Evolutionary conservation across 2,329 filamentous ascomycete genomes (phyloP), one percentile per base, ranked within the genome.

Genomic region (Pseudogymnoascus sp.): DNA sequence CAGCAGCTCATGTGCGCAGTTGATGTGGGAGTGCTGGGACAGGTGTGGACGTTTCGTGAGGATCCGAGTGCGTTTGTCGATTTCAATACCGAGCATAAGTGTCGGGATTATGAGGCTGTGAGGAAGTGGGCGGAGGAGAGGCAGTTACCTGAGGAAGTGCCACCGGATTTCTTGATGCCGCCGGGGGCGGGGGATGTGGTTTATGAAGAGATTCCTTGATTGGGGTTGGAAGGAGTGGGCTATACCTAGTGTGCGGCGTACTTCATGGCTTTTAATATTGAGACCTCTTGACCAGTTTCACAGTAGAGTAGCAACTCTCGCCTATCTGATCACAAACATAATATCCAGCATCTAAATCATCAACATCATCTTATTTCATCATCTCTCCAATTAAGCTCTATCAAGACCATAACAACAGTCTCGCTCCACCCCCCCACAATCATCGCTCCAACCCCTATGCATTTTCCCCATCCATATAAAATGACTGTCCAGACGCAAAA

Each of bases 1-100:
- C 81, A 85, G 69, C 79, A 84, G 62, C 73, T 85, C 11, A 85
- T 84, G 80, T 85, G 82, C 69, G 79, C 75, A 2, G 74, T 79
- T 0, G 81, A 84, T 64, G 76, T 80, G 7, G 82, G 80, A 2
- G 76, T 85, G 1, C 73, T 84, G 0, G 81, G 81, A 1, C 81
- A 84, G 66, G 74, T 84, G 8, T 85, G 82, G 82, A 79, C 79
- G 68, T 76, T 82, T 39, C 69, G 68, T n/a, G 66, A 73, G 4
- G 72, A 73, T 6, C 76, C 78, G 0, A 69, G 69, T 51, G 71
- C 72, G 0, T 83, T 80, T 67, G 79, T 82, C 2, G 81, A 85
- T 69, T 83, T 85, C 73, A 82, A 82, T 65, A 84, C 80, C 0
- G 71, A 77, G 65, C 83, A 85, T 67, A 76, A 76, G 45, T 84